Base-by-base conservation (phyloP, 805 yeast species). In the Yarrowia sp. region DNA sequence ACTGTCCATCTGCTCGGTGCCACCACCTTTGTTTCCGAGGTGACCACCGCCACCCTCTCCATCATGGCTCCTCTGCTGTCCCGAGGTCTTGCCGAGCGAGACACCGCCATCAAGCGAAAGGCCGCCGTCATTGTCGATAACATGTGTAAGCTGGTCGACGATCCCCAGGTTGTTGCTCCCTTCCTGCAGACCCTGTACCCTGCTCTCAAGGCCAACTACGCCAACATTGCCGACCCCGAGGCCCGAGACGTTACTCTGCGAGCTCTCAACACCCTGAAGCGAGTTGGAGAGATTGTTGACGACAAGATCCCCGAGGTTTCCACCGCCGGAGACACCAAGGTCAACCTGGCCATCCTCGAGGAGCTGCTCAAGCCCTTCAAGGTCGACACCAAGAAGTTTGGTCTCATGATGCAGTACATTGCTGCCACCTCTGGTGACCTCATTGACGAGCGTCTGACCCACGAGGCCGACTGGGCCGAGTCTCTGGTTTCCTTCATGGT, bases 121-220 rank as follows among this genome's bases (percentile, higher is more conserved):
- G 89, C 98, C 77, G 99, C 99, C 74, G 99, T 95, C 79, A 95
- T 95, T 82, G 89, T 93, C 76, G 99, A 95, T 82, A 95, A 95
- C 96, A 95, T 95, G 99, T 95, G 99, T 90, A 95, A 95, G 83
- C 90, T 95, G 82, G 99, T 95, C 84, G 99, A 95, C 79, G 99
- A 95, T 80, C 99, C 99, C 74, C 98, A 95, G 84, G 96, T 95
- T 78, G 96, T 95, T 82, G 99, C 98, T 85, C 99, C 99, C 72
- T 95, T 95, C 90, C 83, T 95, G 88, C 83, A 84, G 82, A 89
- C 88, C 79, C 87, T 95, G 77, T 89, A 91, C 85, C 99, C 99
- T 79, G 90, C 97, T 77, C 85, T 95, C 81, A 90, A 90, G 87
- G 80, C 87, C 79, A 95, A 95, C 90, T 86, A 88, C 83, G 82